Base-by-base conservation (phyloP, 2,329 filamentous ascomycete genomes). In the Fusarium proliferatum region DNA sequence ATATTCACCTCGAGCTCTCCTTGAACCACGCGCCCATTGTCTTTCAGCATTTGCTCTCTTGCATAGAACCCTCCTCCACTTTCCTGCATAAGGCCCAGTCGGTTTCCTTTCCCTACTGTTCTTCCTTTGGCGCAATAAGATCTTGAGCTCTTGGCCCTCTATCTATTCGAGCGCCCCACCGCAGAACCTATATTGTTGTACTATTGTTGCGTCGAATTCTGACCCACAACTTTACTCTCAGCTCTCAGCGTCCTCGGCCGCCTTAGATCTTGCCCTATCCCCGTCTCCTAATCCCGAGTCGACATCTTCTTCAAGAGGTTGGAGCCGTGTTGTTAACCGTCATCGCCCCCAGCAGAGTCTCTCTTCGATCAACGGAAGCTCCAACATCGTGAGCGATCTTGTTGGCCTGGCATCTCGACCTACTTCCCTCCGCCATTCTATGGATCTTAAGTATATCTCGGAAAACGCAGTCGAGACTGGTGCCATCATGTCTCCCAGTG, bases 161-260 rank as follows among this genome's bases (percentile, higher is more conserved):
- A 26, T n/a, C 39, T 60, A 51, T 28, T 55, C 33, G 36, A 55
- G 46, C 36, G 34, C 39, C 53, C 55, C 58, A 42, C 61, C 43
- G 42, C 39, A 43, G 57, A 65, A 56, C 55, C 67, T 71, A 58
- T 66, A 62, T 55, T 46, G 49, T 49, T 62, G 60, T 52, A 36
- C 64, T 67, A 58, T 72, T 66, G 61, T 74, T 77, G 64, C 69
- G 70, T 70, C 71, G 64, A 71, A 72, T 74, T 79, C 81, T 84
- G 79, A 84, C 81, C 65, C 77, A 70, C 43, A 68, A 69, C 70
- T 58, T 73, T 67, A 67, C 70, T 81, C 84, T 81, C 85, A 96
- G 91, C 86, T 96, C 69, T 95, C 94, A 81, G 90, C 93, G 62
- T 95, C 94, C 71, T 94, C 93, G 76, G 91, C 93, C 80, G 92